Base-by-base conservation (phyloP, 768 basidiomycete species). In the Mycena venus region DNA sequence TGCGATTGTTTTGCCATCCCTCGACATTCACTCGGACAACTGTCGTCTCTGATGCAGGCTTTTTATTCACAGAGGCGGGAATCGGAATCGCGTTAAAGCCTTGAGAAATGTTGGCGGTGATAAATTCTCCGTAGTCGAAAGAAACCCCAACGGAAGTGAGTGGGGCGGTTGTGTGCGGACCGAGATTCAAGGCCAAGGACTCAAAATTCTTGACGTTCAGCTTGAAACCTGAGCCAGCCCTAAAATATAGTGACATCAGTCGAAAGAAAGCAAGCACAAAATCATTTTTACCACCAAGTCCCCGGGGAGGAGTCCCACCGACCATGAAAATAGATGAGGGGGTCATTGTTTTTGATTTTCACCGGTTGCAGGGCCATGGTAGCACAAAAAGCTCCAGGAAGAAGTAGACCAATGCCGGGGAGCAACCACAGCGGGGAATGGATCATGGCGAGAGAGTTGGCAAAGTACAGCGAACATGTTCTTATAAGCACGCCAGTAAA, bases 1-100 rank as follows among this genome's bases (percentile, higher is more conserved):
- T 85, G 11, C 89, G 85, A 76, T 91, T 91, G 75, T 91, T 86
- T 79, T 91, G 88, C 90, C 90, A 91, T 23, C 90, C 90, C 72
- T 90, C 86, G 7, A 86, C 88, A 66, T 90, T 89, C 65, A 91
- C 80, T 17, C 89, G 79, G 4, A 90, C 83, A 17, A 87, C 81
- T 17, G 80, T 76, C 27, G 80, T 74, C 23, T 70, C 66, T 19
- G 36, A 23, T 10, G 34, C 51, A 27, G 61, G 25, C 2, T 29
- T 19, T 9, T 40, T 32, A 5, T 68, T 32, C 17, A 73, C 25
- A 38, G 64, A 31, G 1, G 62, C 15, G 6, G 75, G 68, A 36
- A 91, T 72, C 0, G 88, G 86, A 40, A 91, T 86, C 9, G 36
- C 56, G 71, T 90, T 91, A 8, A 81, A 72, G 2, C 90, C 90